Evolutionary conservation across 2,329 filamentous ascomycete species (phyloP).

Genomic region (Myrmaecium sp.): DNA sequence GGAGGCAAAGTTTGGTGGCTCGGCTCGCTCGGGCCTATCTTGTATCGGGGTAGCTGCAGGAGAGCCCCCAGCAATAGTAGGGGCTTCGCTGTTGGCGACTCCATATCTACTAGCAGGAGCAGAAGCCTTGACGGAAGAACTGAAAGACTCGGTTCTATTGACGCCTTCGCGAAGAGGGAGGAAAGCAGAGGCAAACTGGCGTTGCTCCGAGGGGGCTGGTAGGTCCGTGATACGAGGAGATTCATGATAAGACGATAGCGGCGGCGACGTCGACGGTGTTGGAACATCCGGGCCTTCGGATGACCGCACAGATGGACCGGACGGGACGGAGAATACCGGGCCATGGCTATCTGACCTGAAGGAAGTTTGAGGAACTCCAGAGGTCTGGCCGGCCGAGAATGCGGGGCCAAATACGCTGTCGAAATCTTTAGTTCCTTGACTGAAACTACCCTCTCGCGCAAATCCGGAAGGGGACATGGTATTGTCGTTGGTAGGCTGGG

Average conservation of each 20-base stretch:
- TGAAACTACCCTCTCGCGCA: constrained; percentile 18
- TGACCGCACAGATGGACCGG: constrained; percentile 26
- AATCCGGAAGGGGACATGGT: constrained; percentile 34
- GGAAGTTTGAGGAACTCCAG: constrained; percentile 36
- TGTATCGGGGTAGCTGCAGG: constrained; percentile 36
- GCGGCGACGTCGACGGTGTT: constrained; percentile 47
- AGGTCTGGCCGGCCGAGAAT: constrained; percentile 30
- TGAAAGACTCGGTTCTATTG: constrained; percentile 46
- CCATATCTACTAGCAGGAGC: constrained; percentile 52
- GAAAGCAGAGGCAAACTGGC: constrained; percentile 62
- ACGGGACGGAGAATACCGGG: constrained; percentile 22
- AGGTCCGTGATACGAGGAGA: constrained; percentile 40
- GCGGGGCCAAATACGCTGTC: constrained; percentile 74
- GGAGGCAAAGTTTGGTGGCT: constrained; percentile 18
- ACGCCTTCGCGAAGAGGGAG: constrained; percentile 47
- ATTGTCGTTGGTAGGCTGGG: constrained; percentile 31
- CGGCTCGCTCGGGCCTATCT: constrained; percentile 23
- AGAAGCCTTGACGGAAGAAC: constrained; percentile 63
- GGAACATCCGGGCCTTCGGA: constrained; percentile 32
- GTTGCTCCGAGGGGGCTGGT: constrained; percentile 52
- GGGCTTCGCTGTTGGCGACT: constrained; percentile 30
- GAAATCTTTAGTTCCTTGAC: constrained; percentile 33
- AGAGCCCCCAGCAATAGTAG: constrained; percentile 24
- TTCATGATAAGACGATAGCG: constrained; percentile 35
- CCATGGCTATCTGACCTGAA: constrained; percentile 39